Evolutionary conservation across 331 rosid genomes (phyloP).

Genomic region (Rhamnella rubrinervis): DNA sequence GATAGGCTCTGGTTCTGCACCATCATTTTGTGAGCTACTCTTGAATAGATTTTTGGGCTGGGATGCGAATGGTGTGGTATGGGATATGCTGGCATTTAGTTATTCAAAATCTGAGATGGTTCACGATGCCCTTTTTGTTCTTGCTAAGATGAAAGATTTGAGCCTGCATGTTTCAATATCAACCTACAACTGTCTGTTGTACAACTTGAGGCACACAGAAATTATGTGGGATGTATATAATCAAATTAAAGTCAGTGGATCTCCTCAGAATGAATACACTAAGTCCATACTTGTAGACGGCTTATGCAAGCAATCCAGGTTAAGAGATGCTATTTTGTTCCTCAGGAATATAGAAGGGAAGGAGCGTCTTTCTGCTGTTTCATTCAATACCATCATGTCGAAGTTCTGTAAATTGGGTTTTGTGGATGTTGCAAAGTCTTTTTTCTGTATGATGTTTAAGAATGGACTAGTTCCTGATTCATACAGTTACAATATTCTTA

Average conservation of each 20-base stretch:
- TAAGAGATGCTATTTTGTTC: constrained; percentile 43
- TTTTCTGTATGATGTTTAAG: constrained; percentile 51
- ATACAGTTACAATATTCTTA: constrained; percentile 56
- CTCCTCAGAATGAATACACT: constrained; percentile 41
- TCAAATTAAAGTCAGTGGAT: constrained; percentile 36
- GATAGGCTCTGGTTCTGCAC: constrained; percentile 47
- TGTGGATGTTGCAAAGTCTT: constrained; percentile 42
- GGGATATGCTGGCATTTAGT: constrained; percentile 50
- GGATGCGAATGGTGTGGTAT: constrained; percentile 41
- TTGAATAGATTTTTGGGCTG: constrained; percentile 37
- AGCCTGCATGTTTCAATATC: constrained; percentile 38
- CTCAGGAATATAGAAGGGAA: constrained; percentile 17
- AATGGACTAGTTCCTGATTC: constrained; percentile 47
- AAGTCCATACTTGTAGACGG: constrained; percentile 45
- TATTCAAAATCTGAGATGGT: constrained; percentile 43
- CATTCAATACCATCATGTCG: constrained; percentile 47
- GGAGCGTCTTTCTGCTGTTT: constrained; percentile 37
- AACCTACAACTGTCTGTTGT: constrained; percentile 46
- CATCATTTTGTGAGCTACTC: constrained; percentile 45
- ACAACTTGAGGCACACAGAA: constrained; percentile 45
- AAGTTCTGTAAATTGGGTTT: constrained; percentile 44
- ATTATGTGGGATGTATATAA: constrained; percentile 45
- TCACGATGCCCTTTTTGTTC: constrained; percentile 48
- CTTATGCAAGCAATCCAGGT: constrained; percentile 43
- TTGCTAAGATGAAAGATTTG: constrained; percentile 54